Percentiles rank a stretch among this genome's conserved stretches.
Evolutionary conservation across 1,284 basidiomycete genomes (phyloP).

Genomic region (Moesziomyces globuligerus): DNA sequence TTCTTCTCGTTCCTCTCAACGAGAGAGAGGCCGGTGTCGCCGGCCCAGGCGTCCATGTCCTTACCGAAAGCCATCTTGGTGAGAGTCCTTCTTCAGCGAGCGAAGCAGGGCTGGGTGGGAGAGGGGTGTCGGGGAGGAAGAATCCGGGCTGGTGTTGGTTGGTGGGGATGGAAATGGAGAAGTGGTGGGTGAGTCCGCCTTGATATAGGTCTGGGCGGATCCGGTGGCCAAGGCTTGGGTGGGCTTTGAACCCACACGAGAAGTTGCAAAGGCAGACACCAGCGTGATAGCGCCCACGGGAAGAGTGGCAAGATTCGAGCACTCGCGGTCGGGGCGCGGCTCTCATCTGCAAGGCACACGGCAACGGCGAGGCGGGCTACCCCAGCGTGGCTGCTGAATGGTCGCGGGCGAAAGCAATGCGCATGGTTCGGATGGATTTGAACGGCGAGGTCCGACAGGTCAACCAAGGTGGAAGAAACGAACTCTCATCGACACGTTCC

Average conservation of each 20-base stretch:
- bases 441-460: constrained; percentile 2
- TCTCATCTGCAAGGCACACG: constrained; percentile 70
- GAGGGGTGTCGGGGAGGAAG: constrained; percentile 2
- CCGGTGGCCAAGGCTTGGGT: constrained; percentile 4
- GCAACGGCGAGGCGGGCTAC: constrained; percentile 72
- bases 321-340: constrained; percentile 68
- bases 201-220: constrained; percentile 23
- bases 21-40: constrained; percentile 54
- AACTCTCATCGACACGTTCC: constrained; percentile 32
- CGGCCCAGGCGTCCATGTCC: constrained; percentile 60
- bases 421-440: constrained; percentile 4
- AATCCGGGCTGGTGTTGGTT: constrained; percentile 8
- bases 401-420: too few species aligned
- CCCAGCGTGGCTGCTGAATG: too few species aligned
- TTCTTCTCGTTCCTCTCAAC: constrained; percentile 53
- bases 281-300: not conserved
- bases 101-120: not conserved
- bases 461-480: constrained; percentile 23
- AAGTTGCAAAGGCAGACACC: too few species aligned
- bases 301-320: not conserved
- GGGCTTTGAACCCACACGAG: not conserved
- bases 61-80: constrained; percentile 58
- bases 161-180: not conserved
- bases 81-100: constrained; percentile 4
- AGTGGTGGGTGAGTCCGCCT: not conserved